Evolutionary conservation across 2,329 filamentous ascomycete species (phyloP).

Genomic region (Aotearoamyces nothofagi): DNA sequence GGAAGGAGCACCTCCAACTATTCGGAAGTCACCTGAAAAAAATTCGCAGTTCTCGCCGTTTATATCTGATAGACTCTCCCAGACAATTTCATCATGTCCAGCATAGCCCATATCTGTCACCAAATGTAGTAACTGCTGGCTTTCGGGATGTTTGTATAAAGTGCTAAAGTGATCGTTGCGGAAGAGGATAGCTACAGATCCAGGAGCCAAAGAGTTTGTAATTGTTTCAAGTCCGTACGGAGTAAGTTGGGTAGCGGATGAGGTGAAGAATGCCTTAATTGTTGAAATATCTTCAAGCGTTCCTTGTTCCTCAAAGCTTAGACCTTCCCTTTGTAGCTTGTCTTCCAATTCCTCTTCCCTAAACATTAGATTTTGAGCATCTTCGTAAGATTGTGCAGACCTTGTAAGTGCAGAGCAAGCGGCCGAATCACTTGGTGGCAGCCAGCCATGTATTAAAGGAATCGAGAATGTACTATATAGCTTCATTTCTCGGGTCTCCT

Average conservation of each 20-base stretch:
- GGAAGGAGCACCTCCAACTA: conserved; percentile 48
- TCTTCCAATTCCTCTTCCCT: conserved; percentile 77
- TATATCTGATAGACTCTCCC: conserved; percentile 85
- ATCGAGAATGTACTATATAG: conserved; percentile 82
- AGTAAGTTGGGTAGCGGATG: conserved; percentile 78
- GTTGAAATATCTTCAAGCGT: conserved; percentile 69
- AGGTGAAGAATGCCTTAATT: conserved; percentile 70
- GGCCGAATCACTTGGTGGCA: conserved; percentile 52
- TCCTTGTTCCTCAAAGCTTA: conserved; percentile 60
- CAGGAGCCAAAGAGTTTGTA: conserved; percentile 52
- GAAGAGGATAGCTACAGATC: conserved; percentile 80
- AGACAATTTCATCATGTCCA: conserved; percentile 79
- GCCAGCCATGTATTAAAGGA: conserved; percentile 85
- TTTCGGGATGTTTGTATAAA: conserved; percentile 73
- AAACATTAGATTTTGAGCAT: conserved; percentile 79
- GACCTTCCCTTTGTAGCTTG: conserved; percentile 47
- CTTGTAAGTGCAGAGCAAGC: conserved; percentile 57
- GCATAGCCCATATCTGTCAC: conserved; percentile 91
- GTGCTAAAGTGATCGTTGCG: conserved; percentile 96
- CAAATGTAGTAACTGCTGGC: conserved; percentile 60
- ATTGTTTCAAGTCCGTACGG: conserved; percentile 66
- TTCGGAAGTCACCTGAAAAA: conserved; percentile 77
- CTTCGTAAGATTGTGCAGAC: conserved; percentile 75
- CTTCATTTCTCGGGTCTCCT: conserved; percentile 76
- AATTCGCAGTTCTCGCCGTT: conserved; percentile 72